Evolutionary conservation across 257 asterid species (phyloP), one percentile per base, ranked within the genome.

Genomic region (Cinchona pubescens): DNA sequence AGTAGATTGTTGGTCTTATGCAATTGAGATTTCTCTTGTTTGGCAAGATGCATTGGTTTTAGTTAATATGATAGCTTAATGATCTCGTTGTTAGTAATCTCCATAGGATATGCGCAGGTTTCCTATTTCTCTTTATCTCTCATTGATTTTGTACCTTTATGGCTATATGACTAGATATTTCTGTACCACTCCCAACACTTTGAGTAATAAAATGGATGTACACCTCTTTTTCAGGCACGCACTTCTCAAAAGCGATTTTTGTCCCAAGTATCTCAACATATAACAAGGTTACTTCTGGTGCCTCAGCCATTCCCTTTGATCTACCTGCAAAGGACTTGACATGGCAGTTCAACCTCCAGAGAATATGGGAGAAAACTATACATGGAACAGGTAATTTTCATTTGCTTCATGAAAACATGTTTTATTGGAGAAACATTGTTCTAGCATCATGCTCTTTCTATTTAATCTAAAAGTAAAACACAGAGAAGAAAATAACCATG

Each of bases 281-380:
- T 79, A 87, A 79, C 82, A 93, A 87, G 87, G 97, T 93, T 67
- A 93, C 96, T 71, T 93, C 97, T 67, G 96, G 84, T 74, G 79
- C 90, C n/a, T 89, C 98, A 2, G 75, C 75, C 56, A 67, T 88
- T 78, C 96, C 96, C 51, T 72, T 73, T 25, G 82, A 85, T 49
- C 69, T 66, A 63, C 83, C 86, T 42, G 74, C 88, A 55, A 91
- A 84, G 85, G 96, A 93, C 81, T 86, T 91, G 79, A 75, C 94
- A 5, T 93, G 98, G 98, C 98, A 91, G 82, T 84, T 84, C 76
- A 91, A 86, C 79, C 91, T 93, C 72, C 94, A 89, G 84, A 86
- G 85, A 72, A 87, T 83, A 68, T 91, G 97, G 97, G 98, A 90
- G 84, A 86, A 81, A 75, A 85, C 79, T 40, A 79, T 83, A 75